Evolutionary conservation across 2,329 filamentous ascomycete genomes (phyloP).

Genomic region (Hymenoscyphus linearis): DNA sequence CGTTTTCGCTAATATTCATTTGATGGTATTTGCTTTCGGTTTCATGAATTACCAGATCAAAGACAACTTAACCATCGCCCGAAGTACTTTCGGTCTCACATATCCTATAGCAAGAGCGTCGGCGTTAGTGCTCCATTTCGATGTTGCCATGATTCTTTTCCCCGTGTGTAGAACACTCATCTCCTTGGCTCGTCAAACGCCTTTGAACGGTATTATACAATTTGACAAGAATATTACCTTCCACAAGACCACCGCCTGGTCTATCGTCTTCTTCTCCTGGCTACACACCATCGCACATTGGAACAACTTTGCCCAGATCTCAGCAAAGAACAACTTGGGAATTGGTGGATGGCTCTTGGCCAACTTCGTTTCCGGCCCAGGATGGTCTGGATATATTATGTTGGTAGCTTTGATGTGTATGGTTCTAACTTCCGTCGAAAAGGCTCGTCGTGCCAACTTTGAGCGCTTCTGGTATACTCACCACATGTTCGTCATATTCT

Average conservation of each 20-base stretch:
- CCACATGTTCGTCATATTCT: constrained; percentile 83
- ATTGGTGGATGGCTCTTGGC: constrained; percentile 72
- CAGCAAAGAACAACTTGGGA: constrained; percentile 69
- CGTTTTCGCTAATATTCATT: constrained; percentile 67
- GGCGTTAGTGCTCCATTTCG: constrained; percentile 73
- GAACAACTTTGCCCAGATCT: constrained; percentile 78
- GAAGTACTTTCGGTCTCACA: constrained; percentile 67
- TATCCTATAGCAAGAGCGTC: constrained; percentile 73
- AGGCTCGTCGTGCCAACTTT: constrained; percentile 73
- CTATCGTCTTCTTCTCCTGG: constrained; percentile 84
- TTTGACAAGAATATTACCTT: constrained; percentile 89
- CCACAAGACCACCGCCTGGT: constrained; percentile 80
- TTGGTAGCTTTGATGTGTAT: constrained; percentile 72
- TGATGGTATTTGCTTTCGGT: constrained; percentile 73
- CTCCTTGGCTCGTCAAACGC: constrained; percentile 73
- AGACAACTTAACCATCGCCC: constrained; percentile 62
- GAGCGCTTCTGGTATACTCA: constrained; percentile 90
- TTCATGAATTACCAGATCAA: constrained; percentile 77
- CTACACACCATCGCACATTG: constrained; percentile 81
- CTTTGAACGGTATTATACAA: constrained; percentile 79
- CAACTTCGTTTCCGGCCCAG: constrained; percentile 73
- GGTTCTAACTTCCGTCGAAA: constrained; percentile 71
- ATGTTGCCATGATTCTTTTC: constrained; percentile 73
- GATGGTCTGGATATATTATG: constrained; percentile 86
- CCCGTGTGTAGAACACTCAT: constrained; percentile 82